phyloP scores from a whole-genome alignment of 2,329 filamentous ascomycete genomes.

The Taxawa tesnikishii region DNA sequence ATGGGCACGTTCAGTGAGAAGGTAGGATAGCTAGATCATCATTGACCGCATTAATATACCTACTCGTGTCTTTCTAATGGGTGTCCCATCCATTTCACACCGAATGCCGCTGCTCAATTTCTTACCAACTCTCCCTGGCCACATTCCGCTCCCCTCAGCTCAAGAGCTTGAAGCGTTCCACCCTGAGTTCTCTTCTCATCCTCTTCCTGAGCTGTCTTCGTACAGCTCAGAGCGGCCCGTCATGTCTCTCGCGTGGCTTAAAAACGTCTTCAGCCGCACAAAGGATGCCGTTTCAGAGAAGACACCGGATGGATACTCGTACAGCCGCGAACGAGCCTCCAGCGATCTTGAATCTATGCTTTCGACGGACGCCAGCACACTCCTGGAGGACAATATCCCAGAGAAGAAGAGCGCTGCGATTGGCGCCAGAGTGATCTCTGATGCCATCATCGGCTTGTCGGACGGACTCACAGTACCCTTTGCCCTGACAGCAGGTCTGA shows the following conservation, averaged over 20 bases:
- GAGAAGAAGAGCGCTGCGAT: not conserved
- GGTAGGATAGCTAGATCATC: too few relatives aligned
- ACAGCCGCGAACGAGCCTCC: not conserved
- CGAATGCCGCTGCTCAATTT: too few relatives aligned
- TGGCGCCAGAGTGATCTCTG: constrained; percentile 23
- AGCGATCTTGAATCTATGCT: constrained; percentile 5
- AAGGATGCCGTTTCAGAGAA: not conserved
- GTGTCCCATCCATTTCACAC: too few relatives aligned
- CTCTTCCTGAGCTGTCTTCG: constrained; percentile 2
- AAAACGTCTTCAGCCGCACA: not conserved
- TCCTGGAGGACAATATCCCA: constrained; percentile 1
- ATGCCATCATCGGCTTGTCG: constrained; percentile 28
- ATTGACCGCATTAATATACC: too few relatives aligned
- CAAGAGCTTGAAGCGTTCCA: constrained; percentile 2
- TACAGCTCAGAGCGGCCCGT: not conserved
- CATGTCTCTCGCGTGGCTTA: constrained; percentile 4
- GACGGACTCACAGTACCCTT: constrained; percentile 31
- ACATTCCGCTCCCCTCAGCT: constrained; percentile 1
- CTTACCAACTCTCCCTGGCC: too few relatives aligned
- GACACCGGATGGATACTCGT: not conserved
- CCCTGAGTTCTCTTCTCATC: not conserved
- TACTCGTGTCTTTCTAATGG: too few relatives aligned
- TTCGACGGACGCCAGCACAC: constrained; percentile 3
- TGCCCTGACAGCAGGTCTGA: constrained; percentile 28
- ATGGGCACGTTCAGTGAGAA: too few relatives aligned